phyloP scores from a whole-genome alignment of 371 early-diverging fungal species.

The Smittium mucronatum region DNA sequence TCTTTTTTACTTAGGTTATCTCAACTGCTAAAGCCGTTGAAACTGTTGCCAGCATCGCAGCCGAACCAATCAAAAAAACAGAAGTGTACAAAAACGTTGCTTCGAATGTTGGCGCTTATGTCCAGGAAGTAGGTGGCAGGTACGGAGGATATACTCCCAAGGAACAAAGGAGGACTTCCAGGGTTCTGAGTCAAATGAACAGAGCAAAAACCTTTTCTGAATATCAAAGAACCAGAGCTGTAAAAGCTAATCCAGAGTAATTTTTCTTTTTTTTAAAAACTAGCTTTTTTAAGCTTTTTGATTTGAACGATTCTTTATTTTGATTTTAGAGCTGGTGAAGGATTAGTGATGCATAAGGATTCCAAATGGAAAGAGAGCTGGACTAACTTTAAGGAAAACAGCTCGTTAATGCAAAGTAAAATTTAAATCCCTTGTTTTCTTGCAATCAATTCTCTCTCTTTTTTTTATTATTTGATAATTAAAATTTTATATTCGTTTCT shows the following conservation, averaged over 20 bases:
- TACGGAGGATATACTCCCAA: slow-evolving; percentile 68
- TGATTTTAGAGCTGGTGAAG: slow-evolving; percentile 58
- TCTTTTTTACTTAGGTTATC: slow-evolving; percentile 16
- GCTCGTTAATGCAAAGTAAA: slow-evolving; percentile 63
- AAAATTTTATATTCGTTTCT: too few relatives aligned
- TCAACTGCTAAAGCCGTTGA: slow-evolving; percentile 32
- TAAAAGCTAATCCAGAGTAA: slow-evolving; percentile 36
- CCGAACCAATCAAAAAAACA: slow-evolving; percentile 64
- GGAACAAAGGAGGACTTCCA: slow-evolving; percentile 36
- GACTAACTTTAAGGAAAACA: slow-evolving; percentile 82
- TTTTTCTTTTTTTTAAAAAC: not conserved
- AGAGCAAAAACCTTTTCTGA: slow-evolving; percentile 33
- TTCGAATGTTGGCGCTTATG: slow-evolving; percentile 51
- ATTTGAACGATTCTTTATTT: not conserved
- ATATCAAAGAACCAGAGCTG: slow-evolving; percentile 26
- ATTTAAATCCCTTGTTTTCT: too few relatives aligned
- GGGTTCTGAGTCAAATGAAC: slow-evolving; percentile 23
- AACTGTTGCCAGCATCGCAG: slow-evolving; percentile 37
- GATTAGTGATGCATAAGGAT: slow-evolving; percentile 81
- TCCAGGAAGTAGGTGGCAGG: slow-evolving; percentile 57
- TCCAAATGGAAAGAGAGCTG: slow-evolving; percentile 84
- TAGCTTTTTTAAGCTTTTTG: not conserved
- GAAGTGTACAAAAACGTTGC: slow-evolving; percentile 56
- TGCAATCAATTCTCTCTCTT: too few relatives aligned
- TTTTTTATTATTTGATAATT: too few relatives aligned